Evolutionary conservation across 176 grass and related monocot genomes (phyloP), one percentile per base, ranked within the genome.

Genomic region (Raddia distichophylla): DNA sequence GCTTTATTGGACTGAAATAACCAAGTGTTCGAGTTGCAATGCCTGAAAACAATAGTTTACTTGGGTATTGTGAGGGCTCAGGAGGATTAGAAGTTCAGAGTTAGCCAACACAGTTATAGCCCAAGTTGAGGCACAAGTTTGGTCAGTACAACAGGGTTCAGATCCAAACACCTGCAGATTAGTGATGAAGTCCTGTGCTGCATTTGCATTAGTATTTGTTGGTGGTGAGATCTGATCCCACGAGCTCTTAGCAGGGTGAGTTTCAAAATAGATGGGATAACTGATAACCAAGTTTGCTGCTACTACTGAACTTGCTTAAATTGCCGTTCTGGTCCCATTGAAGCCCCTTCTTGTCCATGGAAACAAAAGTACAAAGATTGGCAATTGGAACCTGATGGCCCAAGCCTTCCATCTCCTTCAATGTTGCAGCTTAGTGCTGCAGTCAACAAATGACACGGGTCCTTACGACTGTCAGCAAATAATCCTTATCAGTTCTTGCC

Each of bases 71-170:
- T 27, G 47, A 51, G 27, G 27, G 27, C 27, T 27, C 27, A 1
- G 7, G 69, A 52, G 67, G 45, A 70, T 49, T 70, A 27, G 10
- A 27, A 70, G n/a, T 70, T 49, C n/a, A 70, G 67, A 49, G 48
- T 48, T 69, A 70, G 14, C 46, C 69, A 49, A 71, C 20, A 10
- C 51, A 7, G 45, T 8, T 71, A 11, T 50, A 15, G 6, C 5
- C 19, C 20, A 71, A 71, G 37, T 50, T 47, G 20, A 61, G 59
- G 59, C 59, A 61, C 49, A 3, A 13, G 8, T 71, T 61, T 61
- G 3, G 20, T 32, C 46, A 50, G 20, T 19, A 51, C 6, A 71
- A 10, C 20, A 71, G 32, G 2, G 68, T 8, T 50, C 10, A 71
- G 27, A 50, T 71, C 11, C 46, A 19, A 71, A 9, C 68, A 71